A percentile compares a stretch with the other conserved stretches of the same genome.
Conservation (phyloP, 192 early-diverging fungal species). For the Linnemannia exigua region DNA sequence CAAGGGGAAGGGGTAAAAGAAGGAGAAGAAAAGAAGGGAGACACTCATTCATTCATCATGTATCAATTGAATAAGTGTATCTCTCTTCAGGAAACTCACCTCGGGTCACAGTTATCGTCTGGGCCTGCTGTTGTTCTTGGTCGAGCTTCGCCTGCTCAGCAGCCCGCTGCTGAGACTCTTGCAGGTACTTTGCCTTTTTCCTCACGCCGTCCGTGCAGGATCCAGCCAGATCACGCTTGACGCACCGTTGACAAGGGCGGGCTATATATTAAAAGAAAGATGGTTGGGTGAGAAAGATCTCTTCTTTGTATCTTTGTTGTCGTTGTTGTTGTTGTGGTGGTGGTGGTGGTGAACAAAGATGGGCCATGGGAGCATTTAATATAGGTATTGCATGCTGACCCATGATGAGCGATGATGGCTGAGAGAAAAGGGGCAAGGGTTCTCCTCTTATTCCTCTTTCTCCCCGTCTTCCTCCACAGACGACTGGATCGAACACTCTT, state of each 20-base stretch:
- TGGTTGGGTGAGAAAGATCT: slow-evolving; percentile 5
- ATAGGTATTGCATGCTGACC: neutral
- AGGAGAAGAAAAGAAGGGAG: neutral
- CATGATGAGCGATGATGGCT: neutral
- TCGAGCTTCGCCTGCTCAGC: slow-evolving; percentile 40
- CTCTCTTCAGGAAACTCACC: neutral
- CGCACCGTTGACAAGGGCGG: slow-evolving; percentile 90
- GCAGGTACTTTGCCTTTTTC: slow-evolving; percentile 94
- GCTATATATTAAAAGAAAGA: slow-evolving; percentile 46
- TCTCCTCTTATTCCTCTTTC: neutral
- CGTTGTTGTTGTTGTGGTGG: too few species aligned
- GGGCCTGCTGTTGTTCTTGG: slow-evolving; percentile 18
- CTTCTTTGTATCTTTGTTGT: neutral
- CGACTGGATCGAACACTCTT: neutral
- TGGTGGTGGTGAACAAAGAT: neutral
- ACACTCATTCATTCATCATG: neutral
- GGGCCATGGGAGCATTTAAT: slow-evolving; percentile 4
- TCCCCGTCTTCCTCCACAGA: neutral
- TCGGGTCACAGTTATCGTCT: slow-evolving; percentile 1
- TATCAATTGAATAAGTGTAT: neutral
- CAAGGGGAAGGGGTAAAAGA: neutral
- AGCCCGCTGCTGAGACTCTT: slow-evolving; percentile 60
- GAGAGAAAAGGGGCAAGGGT: neutral
- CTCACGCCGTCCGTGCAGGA: slow-evolving; percentile 89
- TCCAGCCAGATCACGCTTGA: slow-evolving; percentile 81